Evolutionary conservation across 139 green algal genomes (phyloP).

Genomic region (Chlamydomonas sphaeroides): DNA sequence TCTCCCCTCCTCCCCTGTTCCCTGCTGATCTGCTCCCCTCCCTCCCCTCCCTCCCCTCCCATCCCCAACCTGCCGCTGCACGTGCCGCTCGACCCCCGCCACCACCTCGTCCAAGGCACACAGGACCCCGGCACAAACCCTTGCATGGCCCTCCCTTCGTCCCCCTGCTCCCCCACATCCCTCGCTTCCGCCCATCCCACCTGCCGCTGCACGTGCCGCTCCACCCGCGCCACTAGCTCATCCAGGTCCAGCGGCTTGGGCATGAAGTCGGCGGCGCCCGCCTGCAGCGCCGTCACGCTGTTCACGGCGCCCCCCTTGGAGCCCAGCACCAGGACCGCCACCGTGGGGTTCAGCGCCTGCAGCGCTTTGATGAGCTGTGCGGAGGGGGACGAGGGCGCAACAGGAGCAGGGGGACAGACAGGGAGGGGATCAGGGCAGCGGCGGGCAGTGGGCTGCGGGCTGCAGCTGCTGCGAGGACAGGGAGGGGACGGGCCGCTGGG

Average conservation of each 20-base stretch:
- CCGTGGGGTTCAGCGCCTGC: constrained; percentile 39
- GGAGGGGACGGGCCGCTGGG: too few species aligned
- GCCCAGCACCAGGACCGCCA: constrained; percentile 47
- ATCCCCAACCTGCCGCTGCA: constrained; percentile 53
- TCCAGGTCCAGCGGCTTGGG: constrained; percentile 48
- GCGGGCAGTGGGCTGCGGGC: neutral
- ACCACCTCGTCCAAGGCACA: constrained; percentile 55
- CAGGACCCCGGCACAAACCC: too few species aligned
- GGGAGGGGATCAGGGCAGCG: too few species aligned
- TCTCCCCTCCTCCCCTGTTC: too few species aligned
- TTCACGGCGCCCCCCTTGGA: neutral
- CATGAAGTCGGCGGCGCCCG: constrained; percentile 36
- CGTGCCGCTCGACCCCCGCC: constrained; percentile 53
- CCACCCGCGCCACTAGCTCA: constrained; percentile 53
- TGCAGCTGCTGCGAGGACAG: too few species aligned
- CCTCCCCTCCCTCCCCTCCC: too few species aligned
- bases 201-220: constrained; percentile 56
- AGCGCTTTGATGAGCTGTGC: constrained; percentile 43
- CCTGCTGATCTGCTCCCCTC: too few species aligned
- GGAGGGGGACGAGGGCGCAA: neutral
- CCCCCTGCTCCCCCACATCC: too few species aligned
- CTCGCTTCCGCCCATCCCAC: too few species aligned
- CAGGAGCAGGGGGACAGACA: neutral
- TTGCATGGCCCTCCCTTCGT: too few species aligned
- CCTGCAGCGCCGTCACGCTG: constrained; percentile 40